Evolutionary conservation across 768 basidiomycete species (phyloP), one percentile per base, ranked within the genome.

Genomic region (Kwoniella europaea): DNA sequence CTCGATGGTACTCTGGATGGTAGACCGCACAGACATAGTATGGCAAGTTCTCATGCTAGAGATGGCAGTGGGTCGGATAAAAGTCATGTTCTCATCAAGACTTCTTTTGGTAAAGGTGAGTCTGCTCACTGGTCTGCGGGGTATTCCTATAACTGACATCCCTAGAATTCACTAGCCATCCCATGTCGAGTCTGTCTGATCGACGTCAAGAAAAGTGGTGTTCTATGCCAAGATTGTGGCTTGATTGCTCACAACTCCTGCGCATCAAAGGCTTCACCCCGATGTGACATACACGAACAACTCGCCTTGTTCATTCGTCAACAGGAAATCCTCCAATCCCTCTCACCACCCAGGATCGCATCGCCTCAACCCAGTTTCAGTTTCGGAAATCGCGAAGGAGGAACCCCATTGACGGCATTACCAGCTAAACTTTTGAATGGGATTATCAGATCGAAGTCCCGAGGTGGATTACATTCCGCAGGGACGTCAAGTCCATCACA

Each of bases 21-120:
- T 10, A 42, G 50, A 60, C 43, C 55, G 3, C 60, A 64, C n/a
- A 63, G 68, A 78, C 41, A 46, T 27, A 77, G 75, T 71, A 52
- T 76, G 53, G 74, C 62, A n/a, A 88, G 91, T 72, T 88, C 88
- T 57, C 72, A 60, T 35, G 71, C 67, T 3, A 42, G 71, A 15
- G 61, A 73, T 10, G 73, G 68, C 13, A 71, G 66, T 16, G 76
- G 65, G 10, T 20, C 88, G 88, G 58, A 35, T 5, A 67, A 72
- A 53, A 88, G 90, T 46, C 95, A 97, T 78, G 87, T 88, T 13
- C 94, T 96, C 82, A 91, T 96, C 41, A 94, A 92, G 85, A 95
- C 93, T 3, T 91, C 91, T 10, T 97, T 98, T 83, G 90, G 90
- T 78, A 94, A 94, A 86, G 89, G 94, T 97, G 81, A 82, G 92